Base-by-base conservation (phyloP, 2,329 filamentous ascomycete genomes). In the Curvularia spicifera region DNA sequence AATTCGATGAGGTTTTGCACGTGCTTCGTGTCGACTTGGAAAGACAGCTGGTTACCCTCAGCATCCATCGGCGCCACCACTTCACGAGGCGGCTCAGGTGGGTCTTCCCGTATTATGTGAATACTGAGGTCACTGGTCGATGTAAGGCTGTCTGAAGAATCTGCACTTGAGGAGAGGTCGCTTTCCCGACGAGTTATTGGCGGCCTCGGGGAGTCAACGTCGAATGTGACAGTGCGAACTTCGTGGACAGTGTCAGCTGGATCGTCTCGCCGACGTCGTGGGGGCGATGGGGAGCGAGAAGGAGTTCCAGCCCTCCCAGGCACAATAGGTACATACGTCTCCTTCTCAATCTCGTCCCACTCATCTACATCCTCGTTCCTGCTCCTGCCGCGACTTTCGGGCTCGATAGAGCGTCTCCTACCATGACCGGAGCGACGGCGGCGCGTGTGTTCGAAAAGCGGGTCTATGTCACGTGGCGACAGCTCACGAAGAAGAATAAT, bases 11-110 rank as follows among this genome's bases (percentile, higher is more conserved):
- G 26, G 6, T n/a, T 33, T 18, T 45, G 53, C 20, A 20, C 5
- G 13, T 49, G 59, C 33, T 47, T 57, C 5, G 61, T 66, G 15
- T 72, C 45, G 4, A 67, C 54, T 1, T 51, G 35, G 18, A 72
- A 71, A 12, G 69, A 65, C 1, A 75, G 60, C 4, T 44, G 59
- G 28, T 71, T 72, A 2, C 66, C 67, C 18, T 73, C 70, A 3
- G 43, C 26, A 46, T 73, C 71, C 2, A 54, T 40, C 8, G 72
- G 66, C 12, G 54, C 18, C 31, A 55, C 20, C 5, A 43, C 50
- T 7, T 45, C 31, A 37, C 51, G 51, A 52, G 22, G 26, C 20
- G 29, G 35, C 18, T 48, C 39, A 20, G 40, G 29, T 26, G n/a
- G 8, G 20, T n/a, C 18, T 15, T 9, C 10, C 5, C 13, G 18